A percentile compares a stretch with the other conserved stretches of the same genome.
Conservation (phyloP, 2,329 filamentous ascomycete species). For the Diplocarpon rosae region DNA sequence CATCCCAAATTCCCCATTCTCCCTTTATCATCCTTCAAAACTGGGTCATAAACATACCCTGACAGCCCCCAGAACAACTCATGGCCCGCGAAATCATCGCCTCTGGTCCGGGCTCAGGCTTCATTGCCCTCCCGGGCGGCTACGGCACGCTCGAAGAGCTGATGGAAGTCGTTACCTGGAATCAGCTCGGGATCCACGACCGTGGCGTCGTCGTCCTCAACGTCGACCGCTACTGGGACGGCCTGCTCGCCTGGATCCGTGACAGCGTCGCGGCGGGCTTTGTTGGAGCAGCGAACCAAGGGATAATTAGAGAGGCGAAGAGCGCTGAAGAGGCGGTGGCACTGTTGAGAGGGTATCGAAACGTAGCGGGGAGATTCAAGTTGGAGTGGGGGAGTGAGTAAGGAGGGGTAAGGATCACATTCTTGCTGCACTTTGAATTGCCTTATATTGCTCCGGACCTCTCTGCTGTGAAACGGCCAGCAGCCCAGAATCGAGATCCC, state of each 20-base stretch:
- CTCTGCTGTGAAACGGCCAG: too few relatives aligned
- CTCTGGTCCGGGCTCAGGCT: conserved; percentile 74
- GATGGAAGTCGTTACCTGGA: conserved; percentile 87
- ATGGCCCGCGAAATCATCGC: conserved; percentile 84
- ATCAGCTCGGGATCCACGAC: conserved; percentile 86
- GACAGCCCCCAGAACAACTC: conserved; percentile 46
- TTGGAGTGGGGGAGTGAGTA: conserved; percentile 59
- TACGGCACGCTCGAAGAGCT: conserved; percentile 96
- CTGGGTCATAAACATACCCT: too few relatives aligned
- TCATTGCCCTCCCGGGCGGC: conserved; percentile 78
- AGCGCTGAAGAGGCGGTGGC: conserved; percentile 61
- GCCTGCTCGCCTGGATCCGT: conserved; percentile 70
- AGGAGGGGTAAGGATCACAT: too few relatives aligned
- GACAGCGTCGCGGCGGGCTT: conserved; percentile 69
- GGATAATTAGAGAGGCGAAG: conserved; percentile 69
- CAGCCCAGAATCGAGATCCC: too few relatives aligned
- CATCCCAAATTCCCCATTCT: too few relatives aligned
- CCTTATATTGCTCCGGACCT: too few relatives aligned
- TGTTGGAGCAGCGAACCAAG: conserved; percentile 55
- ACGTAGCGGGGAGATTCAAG: conserved; percentile 64
- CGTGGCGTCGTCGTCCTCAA: conserved; percentile 74
- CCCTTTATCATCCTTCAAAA: too few relatives aligned
- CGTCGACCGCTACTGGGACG: conserved; percentile 85
- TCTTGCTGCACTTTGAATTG: too few relatives aligned
- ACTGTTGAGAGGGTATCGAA: conserved; percentile 62